phyloP scores from a whole-genome alignment of 2,329 filamentous ascomycete species.

The Podosphaera aphanis region DNA sequence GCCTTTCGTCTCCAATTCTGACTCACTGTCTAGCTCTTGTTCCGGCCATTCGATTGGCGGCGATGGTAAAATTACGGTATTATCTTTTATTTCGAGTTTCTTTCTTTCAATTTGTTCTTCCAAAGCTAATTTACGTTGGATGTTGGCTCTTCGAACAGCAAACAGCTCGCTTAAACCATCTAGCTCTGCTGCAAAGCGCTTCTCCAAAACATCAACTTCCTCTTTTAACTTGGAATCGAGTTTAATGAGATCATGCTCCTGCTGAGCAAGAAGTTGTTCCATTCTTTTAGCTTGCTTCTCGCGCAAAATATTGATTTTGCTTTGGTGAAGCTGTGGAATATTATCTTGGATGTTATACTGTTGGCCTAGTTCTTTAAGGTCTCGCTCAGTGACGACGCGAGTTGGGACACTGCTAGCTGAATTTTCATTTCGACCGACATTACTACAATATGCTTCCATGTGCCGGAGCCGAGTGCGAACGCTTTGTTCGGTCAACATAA shows the following conservation, averaged over 20 bases:
- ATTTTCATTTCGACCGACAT: slow-evolving; percentile 20
- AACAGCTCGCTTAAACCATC: slow-evolving; percentile 24
- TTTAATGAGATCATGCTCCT: slow-evolving; percentile 26
- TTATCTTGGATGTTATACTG: slow-evolving; percentile 37
- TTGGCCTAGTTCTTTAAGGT: slow-evolving; percentile 33
- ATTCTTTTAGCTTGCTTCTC: slow-evolving; percentile 37
- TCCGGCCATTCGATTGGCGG: slow-evolving; percentile 20
- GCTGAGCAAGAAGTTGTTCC: slow-evolving; percentile 31
- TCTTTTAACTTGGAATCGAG: slow-evolving; percentile 23
- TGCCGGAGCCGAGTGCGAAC: slow-evolving; percentile 34
- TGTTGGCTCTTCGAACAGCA: slow-evolving; percentile 20
- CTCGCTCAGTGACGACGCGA: slow-evolving; percentile 32
- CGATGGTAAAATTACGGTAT: slow-evolving; percentile 21
- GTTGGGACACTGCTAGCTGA: slow-evolving; percentile 20
- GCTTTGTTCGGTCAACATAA: slow-evolving; percentile 33
- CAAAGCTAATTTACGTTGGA: slow-evolving; percentile 28
- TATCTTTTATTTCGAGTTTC: slow-evolving; percentile 24
- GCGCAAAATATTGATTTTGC: slow-evolving; percentile 41
- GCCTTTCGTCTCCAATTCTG: not conserved
- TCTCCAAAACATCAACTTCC: slow-evolving; percentile 26
- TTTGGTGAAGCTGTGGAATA: slow-evolving; percentile 33
- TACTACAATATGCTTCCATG: slow-evolving; percentile 42
- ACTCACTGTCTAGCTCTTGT: not conserved
- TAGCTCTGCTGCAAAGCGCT: slow-evolving; percentile 25
- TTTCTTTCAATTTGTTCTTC: slow-evolving; percentile 28